Evolutionary conservation across 2,329 filamentous ascomycete genomes (phyloP), one percentile per base, ranked within the genome.

Genomic region (Beauveria sp.): DNA sequence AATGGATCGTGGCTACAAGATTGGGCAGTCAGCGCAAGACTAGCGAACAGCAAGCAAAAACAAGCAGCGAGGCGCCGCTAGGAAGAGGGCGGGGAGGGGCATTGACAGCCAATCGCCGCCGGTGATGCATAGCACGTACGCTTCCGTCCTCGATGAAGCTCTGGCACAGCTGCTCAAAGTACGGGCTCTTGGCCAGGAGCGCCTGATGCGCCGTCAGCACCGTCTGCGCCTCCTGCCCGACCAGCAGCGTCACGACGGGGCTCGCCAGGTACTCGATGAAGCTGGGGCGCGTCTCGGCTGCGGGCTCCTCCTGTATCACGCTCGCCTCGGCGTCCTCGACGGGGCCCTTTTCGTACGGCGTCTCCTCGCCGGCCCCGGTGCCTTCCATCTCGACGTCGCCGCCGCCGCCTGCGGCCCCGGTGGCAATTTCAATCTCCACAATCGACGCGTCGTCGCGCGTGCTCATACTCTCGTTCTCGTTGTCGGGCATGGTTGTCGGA

Each of bases 131-230:
- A 24, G 7, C n/a, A 77, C 84, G 64, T 74, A 89, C 88, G 62
- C 80, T 81, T 53, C 80, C 80, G 57, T 85, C 82, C 37, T 84
- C 79, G 52, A 78, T 77, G 69, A 92, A 89, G 55, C 81, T 74
- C 12, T 80, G 78, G 69, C 87, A 85, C 7, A 82, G 78, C 24
- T 85, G 81, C 12, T 79, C 78, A 70, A 97, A 91, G 73, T 82
- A 92, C 0, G 91, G 90, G 48, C 90, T 93, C 71, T 87, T 82
- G 12, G 77, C 70, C 41, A 97, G 80, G 28, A 97, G 81, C 3
- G 80, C 86, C 75, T 96, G 88, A 73, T 97, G 92, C 7, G 91
- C 91, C 26, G 85, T 87, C 62, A 97, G 81, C 37, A 85, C 79
- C 10, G 84, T 85, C 67, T 83, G 79, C 5, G 85, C 83, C 61